Conservation (phyloP, 2,329 filamentous ascomycete genomes). For the Helotiales sp. region DNA sequence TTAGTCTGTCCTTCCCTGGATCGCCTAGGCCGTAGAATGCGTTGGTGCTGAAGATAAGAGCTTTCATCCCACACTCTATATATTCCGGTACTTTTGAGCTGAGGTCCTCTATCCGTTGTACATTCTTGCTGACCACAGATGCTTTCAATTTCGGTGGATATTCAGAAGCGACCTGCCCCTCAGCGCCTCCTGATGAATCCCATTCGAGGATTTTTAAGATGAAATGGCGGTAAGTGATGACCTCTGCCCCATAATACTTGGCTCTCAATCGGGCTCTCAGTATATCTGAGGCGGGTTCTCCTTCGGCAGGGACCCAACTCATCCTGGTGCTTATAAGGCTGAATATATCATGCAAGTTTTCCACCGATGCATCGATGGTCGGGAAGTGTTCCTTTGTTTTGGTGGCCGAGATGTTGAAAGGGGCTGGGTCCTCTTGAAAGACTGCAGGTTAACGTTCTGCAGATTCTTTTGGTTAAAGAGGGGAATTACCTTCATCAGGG, state of each 20-base stretch:
- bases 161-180: constrained; percentile 30
- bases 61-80: constrained; percentile 58
- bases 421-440: constrained; percentile 40
- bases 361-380: constrained; percentile 54
- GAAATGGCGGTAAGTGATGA: constrained; percentile 87
- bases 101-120: constrained; percentile 45
- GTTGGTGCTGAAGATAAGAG: constrained; percentile 82
- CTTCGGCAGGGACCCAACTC: constrained; percentile 51
- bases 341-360: constrained; percentile 46
- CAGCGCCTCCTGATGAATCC: constrained; percentile 31
- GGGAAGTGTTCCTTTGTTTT: constrained; percentile 45
- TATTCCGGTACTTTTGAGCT: constrained; percentile 56
- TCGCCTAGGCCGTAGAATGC: constrained; percentile 70
- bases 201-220: constrained; percentile 58
- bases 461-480: constrained; percentile 27
- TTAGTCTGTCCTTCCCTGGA: constrained; percentile 63
- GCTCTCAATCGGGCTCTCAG: constrained; percentile 83
- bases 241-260: constrained; percentile 92
- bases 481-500: constrained; percentile 36
- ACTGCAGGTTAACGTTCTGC: constrained; percentile 58
- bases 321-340: constrained; percentile 56
- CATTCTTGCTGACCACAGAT: constrained; percentile 47
- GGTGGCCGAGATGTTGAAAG: constrained; percentile 37
- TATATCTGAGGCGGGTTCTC: constrained; percentile 72
- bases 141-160: constrained; percentile 35